Evolutionary conservation across 257 asterid species (phyloP).

Genomic region (Buddleja alternifolia): DNA sequence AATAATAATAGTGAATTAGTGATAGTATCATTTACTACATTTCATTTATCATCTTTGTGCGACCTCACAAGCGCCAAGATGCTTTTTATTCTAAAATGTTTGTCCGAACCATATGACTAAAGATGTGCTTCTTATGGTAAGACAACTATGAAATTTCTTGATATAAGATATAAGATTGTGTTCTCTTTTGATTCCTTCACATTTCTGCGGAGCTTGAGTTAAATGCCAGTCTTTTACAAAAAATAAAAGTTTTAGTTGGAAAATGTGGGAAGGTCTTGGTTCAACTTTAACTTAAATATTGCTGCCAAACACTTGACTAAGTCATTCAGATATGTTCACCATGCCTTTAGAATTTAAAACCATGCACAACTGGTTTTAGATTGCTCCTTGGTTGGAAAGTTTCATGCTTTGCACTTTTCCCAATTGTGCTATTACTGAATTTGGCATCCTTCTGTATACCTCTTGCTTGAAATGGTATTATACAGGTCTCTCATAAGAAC

Average conservation of each 20-base stretch:
- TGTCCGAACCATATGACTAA: neutral
- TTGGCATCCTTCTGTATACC: neutral
- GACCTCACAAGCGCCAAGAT: neutral
- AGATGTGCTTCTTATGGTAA: neutral
- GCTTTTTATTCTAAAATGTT: neutral
- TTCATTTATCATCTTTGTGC: neutral
- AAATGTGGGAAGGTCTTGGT: neutral
- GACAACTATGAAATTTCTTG: neutral
- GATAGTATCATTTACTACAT: neutral
- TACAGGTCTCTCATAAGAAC: neutral
- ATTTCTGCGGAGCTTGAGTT: neutral
- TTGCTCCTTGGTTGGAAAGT: neutral
- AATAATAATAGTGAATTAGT: neutral
- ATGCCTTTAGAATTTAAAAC: neutral
- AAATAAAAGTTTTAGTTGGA: neutral
- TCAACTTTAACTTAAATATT: neutral
- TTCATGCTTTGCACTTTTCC: neutral
- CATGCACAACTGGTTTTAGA: neutral
- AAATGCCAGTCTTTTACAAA: neutral
- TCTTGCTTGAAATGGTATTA: conserved; percentile 2
- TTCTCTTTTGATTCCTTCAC: conserved; percentile 1
- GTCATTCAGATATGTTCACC: neutral
- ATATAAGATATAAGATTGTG: neutral
- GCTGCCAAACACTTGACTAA: neutral
- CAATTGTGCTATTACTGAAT: neutral